Percentiles rank a stretch among this genome's conserved stretches.
Conservation (phyloP, 208 protist genomes). For the Trypanosoma mega region DNA sequence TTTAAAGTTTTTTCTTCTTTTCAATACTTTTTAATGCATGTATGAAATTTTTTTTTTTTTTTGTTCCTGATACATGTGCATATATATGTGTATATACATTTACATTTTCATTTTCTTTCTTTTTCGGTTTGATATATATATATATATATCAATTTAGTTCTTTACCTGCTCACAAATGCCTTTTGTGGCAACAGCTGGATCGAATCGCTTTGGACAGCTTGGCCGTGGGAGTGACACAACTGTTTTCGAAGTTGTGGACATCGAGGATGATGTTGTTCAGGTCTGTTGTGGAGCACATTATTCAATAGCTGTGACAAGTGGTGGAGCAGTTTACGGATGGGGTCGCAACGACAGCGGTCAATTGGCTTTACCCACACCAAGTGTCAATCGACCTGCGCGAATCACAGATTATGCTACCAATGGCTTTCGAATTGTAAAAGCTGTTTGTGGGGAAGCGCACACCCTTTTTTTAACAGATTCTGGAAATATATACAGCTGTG, state of each 20-base stretch:
- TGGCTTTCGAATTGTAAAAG: conserved; percentile 16
- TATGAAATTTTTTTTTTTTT: too few relatives aligned
- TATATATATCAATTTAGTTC: not conserved
- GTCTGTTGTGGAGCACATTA: conserved; percentile 17
- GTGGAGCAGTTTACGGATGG: conserved; percentile 20
- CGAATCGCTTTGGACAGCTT: conserved; percentile 20
- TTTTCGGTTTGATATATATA: conserved; percentile 2
- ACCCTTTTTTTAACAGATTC: conserved; percentile 23
- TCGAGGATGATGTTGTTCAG: conserved; percentile 23
- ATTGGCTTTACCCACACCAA: conserved; percentile 10
- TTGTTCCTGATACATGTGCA: conserved; percentile 10
- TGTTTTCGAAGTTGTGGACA: conserved; percentile 18
- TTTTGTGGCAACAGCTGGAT: conserved; percentile 20
- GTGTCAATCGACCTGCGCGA: conserved; percentile 7
- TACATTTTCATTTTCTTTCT: conserved; percentile 6
- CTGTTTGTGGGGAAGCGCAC: conserved; percentile 17
- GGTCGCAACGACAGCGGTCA: conserved; percentile 19
- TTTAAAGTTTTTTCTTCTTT: conserved; percentile 21
- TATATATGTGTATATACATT: conserved; percentile 2
- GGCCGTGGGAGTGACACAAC: conserved; percentile 14
- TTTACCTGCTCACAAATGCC: conserved; percentile 8
- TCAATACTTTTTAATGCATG: conserved; percentile 7
- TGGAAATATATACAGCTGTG: conserved; percentile 23
- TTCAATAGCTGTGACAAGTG: conserved; percentile 20
- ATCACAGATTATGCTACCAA: conserved; percentile 2